A percentile compares a stretch with the other conserved stretches of the same genome.
Conservation (phyloP, 345 rosid genomes). For the Luvunga scandens region DNA sequence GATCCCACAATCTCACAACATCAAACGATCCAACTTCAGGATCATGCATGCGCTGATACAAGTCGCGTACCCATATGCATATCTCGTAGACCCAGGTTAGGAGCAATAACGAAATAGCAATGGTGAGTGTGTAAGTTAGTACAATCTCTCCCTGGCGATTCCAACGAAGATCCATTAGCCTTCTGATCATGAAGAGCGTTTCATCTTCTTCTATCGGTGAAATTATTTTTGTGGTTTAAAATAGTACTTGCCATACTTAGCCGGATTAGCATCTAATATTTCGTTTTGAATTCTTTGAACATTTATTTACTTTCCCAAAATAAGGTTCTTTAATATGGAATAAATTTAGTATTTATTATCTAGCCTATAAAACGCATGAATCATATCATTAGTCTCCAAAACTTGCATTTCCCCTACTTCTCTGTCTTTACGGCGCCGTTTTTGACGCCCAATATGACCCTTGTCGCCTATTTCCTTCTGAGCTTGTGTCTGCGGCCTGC, state of each 20-base stretch:
- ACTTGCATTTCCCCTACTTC: neutral
- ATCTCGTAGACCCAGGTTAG: neutral
- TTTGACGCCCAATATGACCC: too few species aligned
- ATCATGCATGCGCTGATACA: neutral
- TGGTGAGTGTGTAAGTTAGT: neutral
- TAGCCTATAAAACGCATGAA: neutral
- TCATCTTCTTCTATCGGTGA: neutral
- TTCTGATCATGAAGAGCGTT: neutral
- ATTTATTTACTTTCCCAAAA: neutral
- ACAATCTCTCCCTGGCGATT: neutral
- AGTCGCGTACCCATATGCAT: neutral
- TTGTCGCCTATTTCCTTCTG: too few species aligned
- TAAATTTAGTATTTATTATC: too few species aligned
- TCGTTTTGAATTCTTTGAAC: neutral
- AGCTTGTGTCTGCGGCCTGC: too few species aligned
- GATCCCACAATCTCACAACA: neutral
- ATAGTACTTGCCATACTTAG: neutral
- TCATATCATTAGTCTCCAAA: too few species aligned
- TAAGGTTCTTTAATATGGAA: neutral
- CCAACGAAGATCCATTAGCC: neutral
- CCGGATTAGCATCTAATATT: neutral
- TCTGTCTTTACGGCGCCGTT: neutral
- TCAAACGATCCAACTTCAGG: neutral
- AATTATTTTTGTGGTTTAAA: neutral
- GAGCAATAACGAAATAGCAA: neutral